Conservation (phyloP, 306 rosid species). For the Glycine soja region DNA sequence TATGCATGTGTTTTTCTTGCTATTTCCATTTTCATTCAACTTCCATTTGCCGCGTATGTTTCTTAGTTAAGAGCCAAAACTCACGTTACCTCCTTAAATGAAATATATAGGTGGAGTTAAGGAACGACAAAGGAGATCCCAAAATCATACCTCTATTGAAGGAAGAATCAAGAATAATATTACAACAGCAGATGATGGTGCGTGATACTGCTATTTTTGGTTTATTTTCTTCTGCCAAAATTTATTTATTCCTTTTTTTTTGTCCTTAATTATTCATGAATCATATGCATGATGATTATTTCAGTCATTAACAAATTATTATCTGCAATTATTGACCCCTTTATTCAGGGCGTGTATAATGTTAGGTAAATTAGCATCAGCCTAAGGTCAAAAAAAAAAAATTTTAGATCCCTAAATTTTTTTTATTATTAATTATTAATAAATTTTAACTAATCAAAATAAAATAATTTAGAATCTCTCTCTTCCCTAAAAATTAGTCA, state of each 20-base stretch:
- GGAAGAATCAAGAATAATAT: background rate
- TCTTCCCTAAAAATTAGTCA: no score
- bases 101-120: background rate
- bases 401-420: no score
- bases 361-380: no score
- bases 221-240: background rate
- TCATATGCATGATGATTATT: background rate
- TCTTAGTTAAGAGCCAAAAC: background rate
- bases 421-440: no score
- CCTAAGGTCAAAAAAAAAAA: no score
- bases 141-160: background rate
- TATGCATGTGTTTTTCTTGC: no score
- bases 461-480: no score
- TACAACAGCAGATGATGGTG: background rate
- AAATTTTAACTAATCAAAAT: no score
- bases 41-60: background rate
- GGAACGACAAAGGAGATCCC: background rate
- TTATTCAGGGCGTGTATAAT: no score
- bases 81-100: background rate
- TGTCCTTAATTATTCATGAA: background rate
- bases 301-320: background rate
- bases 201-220: background rate
- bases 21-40: no score
- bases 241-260: background rate
- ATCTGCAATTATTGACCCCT: no score